These are phyloP conservation scores for Nemania bipapillata DNA, from an alignment of 2,329 filamentous ascomycete genomes.

Conservation along the genomic window DNA sequence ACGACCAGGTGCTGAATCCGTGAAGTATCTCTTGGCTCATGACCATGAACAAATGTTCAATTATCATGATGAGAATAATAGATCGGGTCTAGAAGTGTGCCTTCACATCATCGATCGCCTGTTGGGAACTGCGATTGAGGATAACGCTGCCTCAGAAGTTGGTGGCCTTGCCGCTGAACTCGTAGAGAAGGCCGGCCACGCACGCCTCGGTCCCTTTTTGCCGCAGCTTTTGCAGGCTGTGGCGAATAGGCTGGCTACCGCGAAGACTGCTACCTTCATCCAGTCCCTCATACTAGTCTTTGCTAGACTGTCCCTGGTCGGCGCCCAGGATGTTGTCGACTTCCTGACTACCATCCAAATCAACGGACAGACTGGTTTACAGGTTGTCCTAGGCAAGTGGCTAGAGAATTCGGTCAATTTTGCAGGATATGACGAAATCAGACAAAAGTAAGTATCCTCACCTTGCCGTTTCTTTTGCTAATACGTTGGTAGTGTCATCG, in stretches of 20 bases:
- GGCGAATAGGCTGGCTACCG: constrained; percentile 82
- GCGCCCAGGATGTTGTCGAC: constrained; percentile 87
- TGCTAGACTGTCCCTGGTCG: constrained; percentile 84
- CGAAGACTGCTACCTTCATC: constrained; percentile 87
- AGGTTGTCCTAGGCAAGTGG: constrained; percentile 93
- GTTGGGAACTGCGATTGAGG: constrained; percentile 83
- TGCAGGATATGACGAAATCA: constrained; percentile 96
- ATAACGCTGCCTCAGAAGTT: constrained; percentile 94
- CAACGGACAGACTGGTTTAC: constrained; percentile 80
- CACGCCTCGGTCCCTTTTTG: constrained; percentile 88
- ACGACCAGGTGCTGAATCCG: constrained; percentile 83
- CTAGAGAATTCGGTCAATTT: constrained; percentile 96
- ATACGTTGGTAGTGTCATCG: constrained; percentile 75
- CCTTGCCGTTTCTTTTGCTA: constrained; percentile 43
- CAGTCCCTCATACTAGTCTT: constrained; percentile 97
- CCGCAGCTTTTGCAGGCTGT: constrained; percentile 89
- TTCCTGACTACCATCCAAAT: constrained; percentile 89
- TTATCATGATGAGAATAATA: constrained; percentile 83
- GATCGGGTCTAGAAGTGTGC: constrained; percentile 86
- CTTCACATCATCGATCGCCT: constrained; percentile 92
- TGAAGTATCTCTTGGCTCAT: constrained; percentile 89
- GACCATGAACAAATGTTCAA: constrained; percentile 89
- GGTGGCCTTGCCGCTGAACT: constrained; percentile 92
- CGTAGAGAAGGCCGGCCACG: constrained; percentile 93
- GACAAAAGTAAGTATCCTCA: constrained; percentile 81